These are phyloP conservation scores for Epichloe gansuensis DNA, from an alignment of 2,329 filamentous ascomycete species.

Conservation along the genomic window DNA sequence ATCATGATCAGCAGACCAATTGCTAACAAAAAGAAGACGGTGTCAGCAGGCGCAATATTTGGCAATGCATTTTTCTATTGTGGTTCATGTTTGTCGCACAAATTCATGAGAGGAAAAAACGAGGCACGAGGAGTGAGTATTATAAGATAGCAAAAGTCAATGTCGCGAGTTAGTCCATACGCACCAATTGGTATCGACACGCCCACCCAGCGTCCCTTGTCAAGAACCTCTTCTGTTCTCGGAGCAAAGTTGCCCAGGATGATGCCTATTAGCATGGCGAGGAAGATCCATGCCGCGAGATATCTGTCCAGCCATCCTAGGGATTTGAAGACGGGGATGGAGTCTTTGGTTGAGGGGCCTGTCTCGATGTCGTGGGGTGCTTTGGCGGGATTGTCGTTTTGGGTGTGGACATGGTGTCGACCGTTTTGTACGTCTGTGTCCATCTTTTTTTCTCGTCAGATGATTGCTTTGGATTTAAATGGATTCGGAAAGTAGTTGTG, in stretches of 20 bases:
- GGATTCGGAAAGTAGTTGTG: too few species aligned
- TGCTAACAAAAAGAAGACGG: conserved; percentile 31
- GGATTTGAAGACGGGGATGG: conserved; percentile 35
- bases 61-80: too few species aligned
- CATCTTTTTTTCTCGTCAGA: neutral
- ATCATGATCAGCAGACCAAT: conserved; percentile 82
- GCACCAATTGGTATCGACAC: conserved; percentile 54
- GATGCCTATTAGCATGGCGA: conserved; percentile 67
- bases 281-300: conserved; percentile 61
- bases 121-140: too few species aligned
- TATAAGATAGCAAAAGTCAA: too few species aligned
- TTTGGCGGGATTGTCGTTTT: neutral
- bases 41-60: too few species aligned
- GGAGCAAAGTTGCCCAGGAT: conserved; percentile 65
- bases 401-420: neutral
- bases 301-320: conserved; percentile 51
- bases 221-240: conserved; percentile 45
- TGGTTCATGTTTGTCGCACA: too few species aligned
- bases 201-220: conserved; percentile 61
- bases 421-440: neutral
- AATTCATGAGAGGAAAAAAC: too few species aligned
- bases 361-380: neutral
- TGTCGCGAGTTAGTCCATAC: neutral
- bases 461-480: too few species aligned
- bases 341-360: neutral